phyloP scores from a whole-genome alignment of 2,329 filamentous ascomycete genomes.

The Cladosporium sp. region DNA sequence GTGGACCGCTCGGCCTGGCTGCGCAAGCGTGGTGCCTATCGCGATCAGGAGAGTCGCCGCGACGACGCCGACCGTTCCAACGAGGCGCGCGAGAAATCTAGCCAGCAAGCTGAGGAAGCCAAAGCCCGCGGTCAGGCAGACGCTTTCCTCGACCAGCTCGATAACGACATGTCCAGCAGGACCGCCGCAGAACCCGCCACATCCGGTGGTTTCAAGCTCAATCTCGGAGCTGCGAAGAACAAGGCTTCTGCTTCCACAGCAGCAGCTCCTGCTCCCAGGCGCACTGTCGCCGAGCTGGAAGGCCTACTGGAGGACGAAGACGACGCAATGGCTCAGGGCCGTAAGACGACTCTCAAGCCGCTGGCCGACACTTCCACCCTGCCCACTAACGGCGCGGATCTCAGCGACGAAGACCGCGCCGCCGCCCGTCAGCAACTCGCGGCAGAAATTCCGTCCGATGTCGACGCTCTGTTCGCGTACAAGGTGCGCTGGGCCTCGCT shows the following conservation, averaged over 20 bases:
- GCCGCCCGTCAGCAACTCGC: constrained; percentile 79
- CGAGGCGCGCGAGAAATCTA: constrained; percentile 69
- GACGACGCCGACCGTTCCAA: constrained; percentile 79
- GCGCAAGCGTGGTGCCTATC: constrained; percentile 70
- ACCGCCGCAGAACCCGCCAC: constrained; percentile 44
- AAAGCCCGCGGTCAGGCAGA: constrained; percentile 81
- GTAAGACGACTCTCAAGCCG: constrained; percentile 38
- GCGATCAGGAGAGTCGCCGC: constrained; percentile 66
- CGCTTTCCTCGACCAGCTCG: constrained; percentile 82
- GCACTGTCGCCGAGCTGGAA: constrained; percentile 90
- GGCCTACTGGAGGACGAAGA: constrained; percentile 94
- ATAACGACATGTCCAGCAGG: constrained; percentile 62
- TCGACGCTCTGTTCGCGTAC: constrained; percentile 87
- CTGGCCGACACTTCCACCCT: constrained; percentile 43
- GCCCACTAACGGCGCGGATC: constrained; percentile 73
- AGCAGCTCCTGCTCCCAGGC: constrained; percentile 33
- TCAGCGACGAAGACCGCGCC: constrained; percentile 82
- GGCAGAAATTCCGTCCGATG: constrained; percentile 83
- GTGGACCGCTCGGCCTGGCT: constrained; percentile 80
- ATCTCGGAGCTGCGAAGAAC: constrained; percentile 73
- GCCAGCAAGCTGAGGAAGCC: constrained; percentile 64
- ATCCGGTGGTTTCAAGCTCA: constrained; percentile 72
- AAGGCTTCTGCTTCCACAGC: constrained; percentile 54
- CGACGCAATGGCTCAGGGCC: constrained; percentile 53
- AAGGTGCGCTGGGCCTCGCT: constrained; percentile 88